These are phyloP conservation scores for Logfia minima DNA, from an alignment of 129 eudicot species.

Conservation along the genomic window DNA sequence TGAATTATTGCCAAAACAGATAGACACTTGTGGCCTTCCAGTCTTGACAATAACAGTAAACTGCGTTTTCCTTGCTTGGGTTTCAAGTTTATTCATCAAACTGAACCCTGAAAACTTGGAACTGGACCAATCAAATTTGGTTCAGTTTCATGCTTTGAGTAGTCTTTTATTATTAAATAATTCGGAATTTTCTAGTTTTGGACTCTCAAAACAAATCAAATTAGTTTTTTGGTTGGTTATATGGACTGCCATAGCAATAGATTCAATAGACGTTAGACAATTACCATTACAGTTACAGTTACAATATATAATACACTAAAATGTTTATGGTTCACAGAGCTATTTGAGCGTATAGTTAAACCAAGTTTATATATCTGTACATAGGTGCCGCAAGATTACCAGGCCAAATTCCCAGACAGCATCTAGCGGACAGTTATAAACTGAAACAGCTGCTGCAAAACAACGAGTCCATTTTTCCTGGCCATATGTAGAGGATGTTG, in stretches of 20 bases:
- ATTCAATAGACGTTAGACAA: background rate
- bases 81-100: background rate
- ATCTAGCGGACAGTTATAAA: constrained; percentile 28
- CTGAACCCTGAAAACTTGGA: background rate
- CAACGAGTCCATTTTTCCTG: background rate
- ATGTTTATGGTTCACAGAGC: background rate
- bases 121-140: background rate
- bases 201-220: no score
- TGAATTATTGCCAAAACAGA: background rate
- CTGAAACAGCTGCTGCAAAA: background rate
- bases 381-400: constrained; percentile 63
- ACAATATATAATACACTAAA: background rate
- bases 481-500: constrained; percentile 1
- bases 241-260: background rate
- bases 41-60: background rate
- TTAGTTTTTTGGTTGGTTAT: no score
- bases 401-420: constrained; percentile 69
- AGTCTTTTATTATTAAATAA: background rate
- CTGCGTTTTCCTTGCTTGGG: background rate
- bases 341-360: background rate
- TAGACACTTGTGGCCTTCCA: background rate
- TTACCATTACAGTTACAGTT: background rate
- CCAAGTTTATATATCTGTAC: background rate
- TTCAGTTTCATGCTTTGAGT: background rate
- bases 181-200: background rate